Evolutionary conservation across 2,329 filamentous ascomycete species (phyloP), one percentile per base, ranked within the genome.

Genomic region (Aspergillus neotritici): DNA sequence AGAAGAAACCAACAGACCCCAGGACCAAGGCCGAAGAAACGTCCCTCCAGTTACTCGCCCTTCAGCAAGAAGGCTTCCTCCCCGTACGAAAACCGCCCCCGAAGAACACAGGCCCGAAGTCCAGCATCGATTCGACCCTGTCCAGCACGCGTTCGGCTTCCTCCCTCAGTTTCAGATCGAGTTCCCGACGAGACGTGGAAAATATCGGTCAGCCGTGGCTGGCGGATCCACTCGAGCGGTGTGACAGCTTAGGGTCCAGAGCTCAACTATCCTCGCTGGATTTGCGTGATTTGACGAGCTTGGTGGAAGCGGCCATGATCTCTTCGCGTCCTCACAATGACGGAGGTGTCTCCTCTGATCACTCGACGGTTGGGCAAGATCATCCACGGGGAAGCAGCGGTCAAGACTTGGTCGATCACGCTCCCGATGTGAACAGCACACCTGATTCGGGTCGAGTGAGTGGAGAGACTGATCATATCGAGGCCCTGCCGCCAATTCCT

Each of bases 201-300:
- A 57, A 49, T 16, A 66, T 66, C 40, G 65, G 64, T 16, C 64
- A 59, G 39, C 63, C 64, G 38, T 67, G 64, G 64, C 46, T 67
- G 33, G 56, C 55, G 28, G 57, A 57, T 39, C 56, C 55, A n/a
- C 49, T 50, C 31, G 51, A 57, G 33, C 46, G 37, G 13, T 48
- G 42, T 15, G 51, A 40, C 33, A 46, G 37, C 5, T 40, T 45
- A 8, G 49, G 53, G 2, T 37, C 45, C 9, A 52, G 47, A 39
- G 51, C 50, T 34, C 47, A 45, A 7, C 34, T 64, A 34, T 54
- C 56, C 5, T 57, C 62, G 17, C 37, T 65, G 16, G 57, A 64
- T 41, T 50, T 67, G 21, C 55, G 55, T 21, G 57, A 65, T 25
- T 55, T 67, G 29, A 56, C 56, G 8, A 61, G 62, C 4, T 53